These are phyloP conservation scores for Magnolia officinalis DNA, from an alignment of 164 flowering plant species.

Conservation along the genomic window DNA sequence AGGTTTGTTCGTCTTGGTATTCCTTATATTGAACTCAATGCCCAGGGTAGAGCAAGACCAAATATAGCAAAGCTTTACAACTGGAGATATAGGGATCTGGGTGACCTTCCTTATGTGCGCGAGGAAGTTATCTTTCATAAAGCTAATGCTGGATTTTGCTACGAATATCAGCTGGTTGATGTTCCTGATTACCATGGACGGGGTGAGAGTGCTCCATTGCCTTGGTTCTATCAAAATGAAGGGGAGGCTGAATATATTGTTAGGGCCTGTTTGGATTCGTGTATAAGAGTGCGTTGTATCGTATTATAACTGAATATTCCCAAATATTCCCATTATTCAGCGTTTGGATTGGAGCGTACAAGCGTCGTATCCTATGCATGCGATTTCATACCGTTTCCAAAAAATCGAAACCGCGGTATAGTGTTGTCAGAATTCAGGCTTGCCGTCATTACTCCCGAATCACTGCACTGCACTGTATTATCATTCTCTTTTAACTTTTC, in stretches of 20 bases:
- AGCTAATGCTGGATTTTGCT: slow-evolving; percentile 92
- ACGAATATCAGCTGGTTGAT: slow-evolving; percentile 89
- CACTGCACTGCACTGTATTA: too few species aligned
- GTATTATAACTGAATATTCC: too few species aligned
- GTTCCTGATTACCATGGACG: slow-evolving; percentile 89
- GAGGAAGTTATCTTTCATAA: slow-evolving; percentile 57
- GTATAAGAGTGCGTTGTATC: too few species aligned
- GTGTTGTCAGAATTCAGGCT: too few species aligned
- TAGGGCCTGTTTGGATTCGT: not conserved
- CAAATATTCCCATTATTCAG: too few species aligned
- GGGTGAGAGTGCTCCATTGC: slow-evolving; percentile 96
- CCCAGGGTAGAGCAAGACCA: slow-evolving; percentile 98
- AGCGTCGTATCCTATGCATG: too few species aligned
- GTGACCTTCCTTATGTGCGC: slow-evolving; percentile 83
- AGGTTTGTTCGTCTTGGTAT: slow-evolving; percentile 95
- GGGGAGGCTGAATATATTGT: slow-evolving; percentile 98
- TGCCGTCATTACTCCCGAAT: too few species aligned
- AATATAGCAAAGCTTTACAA: slow-evolving; percentile 88
- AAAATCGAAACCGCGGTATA: too few species aligned
- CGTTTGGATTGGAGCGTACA: too few species aligned
- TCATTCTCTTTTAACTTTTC: too few species aligned
- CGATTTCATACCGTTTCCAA: too few species aligned
- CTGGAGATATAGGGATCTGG: slow-evolving; percentile 94
- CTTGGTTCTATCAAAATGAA: slow-evolving; percentile 98
- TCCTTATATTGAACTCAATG: slow-evolving; percentile 97